phyloP scores from a whole-genome alignment of 768 basidiomycete genomes.

The Kwoniella bestiolae region DNA sequence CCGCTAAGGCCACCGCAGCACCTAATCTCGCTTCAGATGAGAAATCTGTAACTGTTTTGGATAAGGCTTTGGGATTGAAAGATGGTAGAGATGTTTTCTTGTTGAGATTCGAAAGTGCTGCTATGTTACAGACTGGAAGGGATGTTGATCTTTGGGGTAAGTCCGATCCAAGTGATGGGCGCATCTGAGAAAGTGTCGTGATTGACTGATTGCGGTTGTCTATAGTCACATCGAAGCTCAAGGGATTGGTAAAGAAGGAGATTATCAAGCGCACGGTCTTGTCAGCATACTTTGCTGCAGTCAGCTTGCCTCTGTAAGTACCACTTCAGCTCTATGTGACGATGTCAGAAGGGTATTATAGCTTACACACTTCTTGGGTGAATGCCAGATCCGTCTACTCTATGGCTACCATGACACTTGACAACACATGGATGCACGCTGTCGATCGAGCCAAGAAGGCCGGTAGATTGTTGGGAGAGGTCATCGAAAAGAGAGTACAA shows the following conservation, averaged over 20 bases:
- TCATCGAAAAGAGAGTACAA: slow-evolving; percentile 60
- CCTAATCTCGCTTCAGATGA: slow-evolving; percentile 6
- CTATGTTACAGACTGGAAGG: slow-evolving; percentile 50
- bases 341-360: no score
- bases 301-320: slow-evolving; percentile 51
- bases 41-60: background rate
- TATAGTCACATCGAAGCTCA: slow-evolving; percentile 55
- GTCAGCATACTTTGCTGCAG: slow-evolving; percentile 59
- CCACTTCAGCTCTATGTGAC: no score
- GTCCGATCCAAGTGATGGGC: slow-evolving; percentile 5
- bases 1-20: slow-evolving; percentile 5
- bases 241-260: slow-evolving; percentile 55
- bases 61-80: slow-evolving; percentile 20
- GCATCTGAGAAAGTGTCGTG: no score
- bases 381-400: slow-evolving; percentile 48
- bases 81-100: slow-evolving; percentile 59
- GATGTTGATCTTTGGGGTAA: slow-evolving; percentile 48
- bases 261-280: slow-evolving; percentile 61
- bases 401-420: slow-evolving; percentile 54
- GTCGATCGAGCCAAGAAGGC: slow-evolving; percentile 61
- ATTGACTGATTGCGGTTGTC: slow-evolving; percentile 2
- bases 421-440: slow-evolving; percentile 57
- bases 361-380: background rate
- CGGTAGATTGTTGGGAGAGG: slow-evolving; percentile 60
- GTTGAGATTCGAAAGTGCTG: slow-evolving; percentile 56